These are phyloP conservation scores for Trichoderma breve DNA, from an alignment of 2,329 filamentous ascomycete genomes.

Conservation along the genomic window DNA sequence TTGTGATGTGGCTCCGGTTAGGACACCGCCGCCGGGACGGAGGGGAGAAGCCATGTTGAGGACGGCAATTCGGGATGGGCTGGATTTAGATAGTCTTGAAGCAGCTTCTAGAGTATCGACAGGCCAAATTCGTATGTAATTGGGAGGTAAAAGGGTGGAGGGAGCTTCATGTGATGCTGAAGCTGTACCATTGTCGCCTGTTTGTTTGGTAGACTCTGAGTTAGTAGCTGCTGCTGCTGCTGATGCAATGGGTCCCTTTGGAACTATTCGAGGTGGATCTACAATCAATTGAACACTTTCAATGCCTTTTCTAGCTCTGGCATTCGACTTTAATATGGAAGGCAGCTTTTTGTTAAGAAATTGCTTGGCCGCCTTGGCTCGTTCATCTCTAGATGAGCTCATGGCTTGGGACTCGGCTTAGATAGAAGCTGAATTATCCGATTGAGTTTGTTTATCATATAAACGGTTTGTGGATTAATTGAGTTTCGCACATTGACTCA, in stretches of 20 bases:
- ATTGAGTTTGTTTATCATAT: not conserved
- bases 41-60: conserved; percentile 65
- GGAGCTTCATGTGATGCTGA: not conserved
- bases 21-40: conserved; percentile 58
- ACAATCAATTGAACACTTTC: conserved; percentile 50
- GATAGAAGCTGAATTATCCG: too few species aligned
- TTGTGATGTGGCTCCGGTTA: conserved; percentile 58
- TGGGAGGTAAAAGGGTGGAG: conserved; percentile 28
- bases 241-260: too few species aligned
- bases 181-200: not conserved
- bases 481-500: not conserved
- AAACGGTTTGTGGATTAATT: not conserved
- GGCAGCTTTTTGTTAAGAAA: conserved; percentile 62
- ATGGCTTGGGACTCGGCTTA: not conserved
- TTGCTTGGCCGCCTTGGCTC: conserved; percentile 55
- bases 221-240: not conserved
- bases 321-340: conserved; percentile 49
- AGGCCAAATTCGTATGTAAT: conserved; percentile 43
- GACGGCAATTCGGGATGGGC: conserved; percentile 43
- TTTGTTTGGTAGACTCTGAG: not conserved
- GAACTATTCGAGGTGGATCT: conserved; percentile 27
- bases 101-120: conserved; percentile 56
- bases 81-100: not conserved
- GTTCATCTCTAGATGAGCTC: conserved; percentile 29
- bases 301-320: conserved; percentile 54